phyloP scores from a whole-genome alignment of 495 filamentous ascomycete genomes.

The Hyaloscypha bicolor region DNA sequence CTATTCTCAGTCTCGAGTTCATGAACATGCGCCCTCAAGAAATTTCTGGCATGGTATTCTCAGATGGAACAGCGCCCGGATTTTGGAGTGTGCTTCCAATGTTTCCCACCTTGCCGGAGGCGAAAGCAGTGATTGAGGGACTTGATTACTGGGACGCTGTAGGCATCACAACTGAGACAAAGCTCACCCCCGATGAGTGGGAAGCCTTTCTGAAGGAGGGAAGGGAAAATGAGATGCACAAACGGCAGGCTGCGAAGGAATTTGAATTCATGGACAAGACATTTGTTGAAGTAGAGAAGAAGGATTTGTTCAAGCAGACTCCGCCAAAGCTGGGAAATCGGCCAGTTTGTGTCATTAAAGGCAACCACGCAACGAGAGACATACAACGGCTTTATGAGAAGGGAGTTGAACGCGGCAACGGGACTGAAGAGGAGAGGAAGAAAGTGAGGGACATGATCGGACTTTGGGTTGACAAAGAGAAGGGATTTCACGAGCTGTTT shows the following conservation, averaged over 20 bases:
- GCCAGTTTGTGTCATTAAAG: constrained; percentile 17
- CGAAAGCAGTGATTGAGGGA: constrained; percentile 1
- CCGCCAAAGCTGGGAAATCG: constrained; percentile 1
- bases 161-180: background rate
- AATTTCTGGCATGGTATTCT: constrained; percentile 23
- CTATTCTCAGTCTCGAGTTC: constrained; percentile 20
- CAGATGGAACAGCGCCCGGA: constrained; percentile 13
- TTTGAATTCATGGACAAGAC: background rate
- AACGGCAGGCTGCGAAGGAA: background rate
- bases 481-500: constrained; percentile 32
- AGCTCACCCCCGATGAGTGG: constrained; percentile 12
- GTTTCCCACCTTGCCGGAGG: background rate
- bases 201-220: background rate
- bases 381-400: constrained; percentile 31
- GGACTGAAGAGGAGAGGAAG: constrained; percentile 35
- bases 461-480: constrained; percentile 35
- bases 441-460: constrained; percentile 32
- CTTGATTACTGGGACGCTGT: background rate
- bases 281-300: constrained; percentile 5
- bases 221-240: background rate
- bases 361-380: background rate
- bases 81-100: background rate
- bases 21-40: background rate
- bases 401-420: constrained; percentile 36
- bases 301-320: constrained; percentile 3